phyloP scores from a whole-genome alignment of 495 filamentous ascomycete species.

The Trypethelium eluteriae region DNA sequence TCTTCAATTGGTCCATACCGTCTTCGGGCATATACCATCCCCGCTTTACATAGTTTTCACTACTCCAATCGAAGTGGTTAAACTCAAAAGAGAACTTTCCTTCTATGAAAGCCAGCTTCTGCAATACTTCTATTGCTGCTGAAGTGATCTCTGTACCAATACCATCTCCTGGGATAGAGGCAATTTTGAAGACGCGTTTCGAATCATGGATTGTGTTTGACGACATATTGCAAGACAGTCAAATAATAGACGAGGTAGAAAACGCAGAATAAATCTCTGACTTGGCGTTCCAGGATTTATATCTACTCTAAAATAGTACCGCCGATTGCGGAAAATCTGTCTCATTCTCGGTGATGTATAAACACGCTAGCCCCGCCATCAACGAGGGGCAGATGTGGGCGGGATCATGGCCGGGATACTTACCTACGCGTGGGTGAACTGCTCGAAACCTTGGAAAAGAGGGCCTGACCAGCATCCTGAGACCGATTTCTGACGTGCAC shows the following conservation, averaged over 20 bases:
- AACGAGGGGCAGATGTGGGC: neutral
- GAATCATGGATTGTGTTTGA: neutral
- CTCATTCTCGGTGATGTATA: neutral
- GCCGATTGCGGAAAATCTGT: neutral
- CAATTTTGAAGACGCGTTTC: conserved; percentile 24
- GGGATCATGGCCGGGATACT: neutral
- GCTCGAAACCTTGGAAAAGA: neutral
- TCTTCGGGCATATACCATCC: conserved; percentile 36
- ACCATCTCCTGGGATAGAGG: conserved; percentile 38
- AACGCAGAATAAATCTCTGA: neutral
- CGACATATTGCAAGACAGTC: conserved; percentile 4
- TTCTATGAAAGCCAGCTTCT: conserved; percentile 28
- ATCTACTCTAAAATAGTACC: neutral
- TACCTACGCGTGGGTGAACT: too few species aligned
- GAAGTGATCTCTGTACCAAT: conserved; percentile 38
- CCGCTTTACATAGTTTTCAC: conserved; percentile 29
- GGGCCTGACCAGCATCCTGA: neutral
- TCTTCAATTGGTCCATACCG: conserved; percentile 33
- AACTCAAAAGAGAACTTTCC: conserved; percentile 34
- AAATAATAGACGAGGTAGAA: neutral
- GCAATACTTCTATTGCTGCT: conserved; percentile 32
- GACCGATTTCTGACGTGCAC: neutral
- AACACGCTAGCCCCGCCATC: neutral
- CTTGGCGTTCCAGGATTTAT: too few species aligned
- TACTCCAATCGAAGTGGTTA: conserved; percentile 35